Base-by-base conservation (phyloP, 2,329 filamentous ascomycete species). In the Tolypocladium amazonense region DNA sequence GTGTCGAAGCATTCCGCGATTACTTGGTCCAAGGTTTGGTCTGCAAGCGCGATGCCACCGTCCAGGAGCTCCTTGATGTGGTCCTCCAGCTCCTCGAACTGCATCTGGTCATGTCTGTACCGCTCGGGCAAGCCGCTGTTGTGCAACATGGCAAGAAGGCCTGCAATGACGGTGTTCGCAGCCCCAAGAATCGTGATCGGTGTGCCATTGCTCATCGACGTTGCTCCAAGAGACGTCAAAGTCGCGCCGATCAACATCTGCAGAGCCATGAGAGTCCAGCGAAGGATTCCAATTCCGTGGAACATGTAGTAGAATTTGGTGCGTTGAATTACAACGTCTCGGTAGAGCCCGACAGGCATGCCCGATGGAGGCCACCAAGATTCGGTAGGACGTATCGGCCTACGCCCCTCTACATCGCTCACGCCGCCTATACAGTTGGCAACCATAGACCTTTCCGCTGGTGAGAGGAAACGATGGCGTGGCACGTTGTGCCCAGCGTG, bases 91-190 rank as follows among this genome's bases (percentile, higher is more conserved):
- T 76, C 73, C 58, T 73, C 72, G 64, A 81, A 82, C 65, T 82
- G 78, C 35, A 75, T 73, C 63, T 75, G 76, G 65, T 82, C 74
- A 56, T 75, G 76, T 35, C 79, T 74, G 63, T 81, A 81, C 9
- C 79, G 71, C 61, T 81, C 78, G 2, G 80, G 80, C 23, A 83
- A 66, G 1, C 80, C 80, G 61, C 78, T 81, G 65, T 82, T 82
- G 68, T 82, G 79, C 60, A 83, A 64, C 20, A 82, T 70, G 3
- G 79, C 80, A 5, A 83, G 71, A 8, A 82, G 65, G 1, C 80
- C 80, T 9, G 80, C 77, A 47, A 76, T 72, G 59, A 80, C 68
- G 0, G 80, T 83, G 66, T 81, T 82, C 60, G 75, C 64, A 7
- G 77, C 79, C 1, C 77, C 80, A 9, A 82, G 74, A n/a, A 76